These are phyloP conservation scores for Chytriomyces sp. DNA, from an alignment of 192 early-diverging fungal genomes.

Conservation along the genomic window DNA sequence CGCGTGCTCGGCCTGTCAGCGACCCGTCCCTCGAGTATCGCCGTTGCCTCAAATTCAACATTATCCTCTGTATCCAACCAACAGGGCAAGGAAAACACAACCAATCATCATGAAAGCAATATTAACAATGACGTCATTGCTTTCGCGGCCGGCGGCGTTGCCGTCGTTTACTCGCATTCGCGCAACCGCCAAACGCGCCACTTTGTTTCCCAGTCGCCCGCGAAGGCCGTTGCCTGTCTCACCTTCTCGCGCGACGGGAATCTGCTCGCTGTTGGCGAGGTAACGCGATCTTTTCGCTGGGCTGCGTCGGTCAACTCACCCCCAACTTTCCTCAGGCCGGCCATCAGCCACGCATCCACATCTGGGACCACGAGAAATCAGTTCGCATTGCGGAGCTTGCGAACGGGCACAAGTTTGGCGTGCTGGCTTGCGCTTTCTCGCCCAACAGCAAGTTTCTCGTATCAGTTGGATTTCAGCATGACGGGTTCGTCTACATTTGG, in stretches of 20 bases:
- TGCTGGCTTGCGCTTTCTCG: constrained; percentile 69
- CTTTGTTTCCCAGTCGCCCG: constrained; percentile 22
- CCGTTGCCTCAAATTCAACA: not conserved
- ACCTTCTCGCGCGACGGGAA: constrained; percentile 71
- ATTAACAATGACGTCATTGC: constrained; percentile 52
- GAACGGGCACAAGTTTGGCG: constrained; percentile 78
- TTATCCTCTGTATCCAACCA: no score
- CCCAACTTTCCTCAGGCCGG: constrained; percentile 57
- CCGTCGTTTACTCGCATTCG: no score
- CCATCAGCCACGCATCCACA: constrained; percentile 75
- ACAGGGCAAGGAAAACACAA: no score
- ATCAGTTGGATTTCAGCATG: constrained; percentile 79
- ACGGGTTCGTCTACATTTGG: constrained; percentile 83
- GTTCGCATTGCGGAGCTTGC: constrained; percentile 59
- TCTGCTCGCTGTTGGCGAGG: constrained; percentile 77
- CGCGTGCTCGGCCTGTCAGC: constrained; percentile 69
- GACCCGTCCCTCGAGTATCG: constrained; percentile 52
- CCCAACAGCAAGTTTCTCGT: constrained; percentile 69
- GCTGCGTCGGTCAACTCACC: constrained; percentile 15
- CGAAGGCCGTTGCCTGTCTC: constrained; percentile 72
- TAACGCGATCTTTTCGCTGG: constrained; percentile 25
- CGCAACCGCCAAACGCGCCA: no score
- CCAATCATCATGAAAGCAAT: constrained; percentile 53
- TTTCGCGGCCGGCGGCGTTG: constrained; percentile 76
- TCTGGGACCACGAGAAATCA: constrained; percentile 66